Evolutionary conservation across 805 yeast genomes (phyloP).

Genomic region (Danielia oregonensis): DNA sequence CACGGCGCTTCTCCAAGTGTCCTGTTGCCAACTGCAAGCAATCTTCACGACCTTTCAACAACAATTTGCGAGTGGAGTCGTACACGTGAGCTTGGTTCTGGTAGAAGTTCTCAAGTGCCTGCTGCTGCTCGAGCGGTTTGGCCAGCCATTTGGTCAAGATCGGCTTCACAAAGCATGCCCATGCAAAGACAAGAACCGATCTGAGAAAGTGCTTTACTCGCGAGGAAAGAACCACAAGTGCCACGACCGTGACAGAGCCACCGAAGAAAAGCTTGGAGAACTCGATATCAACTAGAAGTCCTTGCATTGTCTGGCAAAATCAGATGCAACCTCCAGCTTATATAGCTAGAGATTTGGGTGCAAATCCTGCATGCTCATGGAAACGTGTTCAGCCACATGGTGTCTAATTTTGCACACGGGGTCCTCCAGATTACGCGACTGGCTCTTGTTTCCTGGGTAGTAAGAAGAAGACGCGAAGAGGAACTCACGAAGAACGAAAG

Average conservation of each 20-base stretch:
- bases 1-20: constrained; percentile 41
- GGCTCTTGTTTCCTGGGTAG: too few relatives aligned
- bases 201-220: constrained; percentile 19
- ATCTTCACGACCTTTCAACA: constrained; percentile 68
- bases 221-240: constrained; percentile 14
- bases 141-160: constrained; percentile 28
- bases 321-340: too few relatives aligned
- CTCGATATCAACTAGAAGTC: constrained; percentile 4
- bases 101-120: constrained; percentile 66
- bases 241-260: constrained; percentile 16
- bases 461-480: too few relatives aligned
- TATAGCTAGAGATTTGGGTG: constrained; percentile 8
- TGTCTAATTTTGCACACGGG: too few relatives aligned
- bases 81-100: constrained; percentile 74
- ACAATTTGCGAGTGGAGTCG: constrained; percentile 63
- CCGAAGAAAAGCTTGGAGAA: constrained; percentile 15
- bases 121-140: constrained; percentile 46
- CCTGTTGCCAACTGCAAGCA: constrained; percentile 57
- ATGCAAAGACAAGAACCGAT: constrained; percentile 30
- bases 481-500: too few relatives aligned
- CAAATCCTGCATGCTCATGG: constrained; percentile 12
- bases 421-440: too few relatives aligned
- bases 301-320: constrained; percentile 4
- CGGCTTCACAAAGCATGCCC: constrained; percentile 62
- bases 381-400: constrained; percentile 16